Percentiles rank a stretch among this genome's conserved stretches.
phyloP scores from a whole-genome alignment of 768 basidiomycete genomes.

The Neoboletus brunneissimus region DNA sequence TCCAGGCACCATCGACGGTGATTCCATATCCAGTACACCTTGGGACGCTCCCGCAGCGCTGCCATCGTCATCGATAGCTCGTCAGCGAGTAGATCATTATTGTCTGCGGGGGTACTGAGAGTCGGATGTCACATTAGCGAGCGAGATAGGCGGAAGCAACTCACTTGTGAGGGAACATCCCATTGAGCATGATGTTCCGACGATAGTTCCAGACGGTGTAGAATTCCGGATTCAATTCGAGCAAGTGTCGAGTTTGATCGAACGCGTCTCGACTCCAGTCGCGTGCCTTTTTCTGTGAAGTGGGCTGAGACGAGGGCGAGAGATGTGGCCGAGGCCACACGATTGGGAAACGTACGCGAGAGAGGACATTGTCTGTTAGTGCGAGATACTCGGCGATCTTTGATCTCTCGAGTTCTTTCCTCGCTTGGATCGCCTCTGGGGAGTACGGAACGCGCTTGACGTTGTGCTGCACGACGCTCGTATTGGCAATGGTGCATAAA shows the following conservation, averaged over 20 bases:
- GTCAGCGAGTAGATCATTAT: conserved; percentile 60
- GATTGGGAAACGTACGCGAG: conserved; percentile 47
- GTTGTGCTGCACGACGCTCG: conserved; percentile 50
- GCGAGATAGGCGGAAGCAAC: conserved; percentile 7
- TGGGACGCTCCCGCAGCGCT: conserved; percentile 82
- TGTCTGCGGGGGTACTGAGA: conserved; percentile 55
- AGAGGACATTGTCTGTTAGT: conserved; percentile 60
- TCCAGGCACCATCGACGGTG: conserved; percentile 95
- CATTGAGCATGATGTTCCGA: conserved; percentile 69
- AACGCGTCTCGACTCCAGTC: conserved; percentile 78
- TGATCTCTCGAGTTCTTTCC: conserved; percentile 64
- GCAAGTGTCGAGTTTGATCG: conserved; percentile 68
- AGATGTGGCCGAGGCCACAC: not conserved
- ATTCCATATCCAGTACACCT: conserved; percentile 99
- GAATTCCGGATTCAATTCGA: conserved; percentile 90
- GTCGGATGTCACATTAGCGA: conserved; percentile 8
- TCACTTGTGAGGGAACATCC: conserved; percentile 68
- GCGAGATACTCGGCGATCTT: conserved; percentile 76
- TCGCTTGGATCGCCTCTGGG: conserved; percentile 60
- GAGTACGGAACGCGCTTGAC: conserved; percentile 62
- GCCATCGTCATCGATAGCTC: conserved; percentile 82
- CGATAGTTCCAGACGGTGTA: conserved; percentile 98
- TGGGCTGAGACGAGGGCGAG: not conserved
- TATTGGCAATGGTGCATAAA: conserved; percentile 1
- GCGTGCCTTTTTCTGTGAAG: conserved; percentile 57